Base-by-base conservation (phyloP, 345 rosid genomes). In the Cochlearia excelsa region DNA sequence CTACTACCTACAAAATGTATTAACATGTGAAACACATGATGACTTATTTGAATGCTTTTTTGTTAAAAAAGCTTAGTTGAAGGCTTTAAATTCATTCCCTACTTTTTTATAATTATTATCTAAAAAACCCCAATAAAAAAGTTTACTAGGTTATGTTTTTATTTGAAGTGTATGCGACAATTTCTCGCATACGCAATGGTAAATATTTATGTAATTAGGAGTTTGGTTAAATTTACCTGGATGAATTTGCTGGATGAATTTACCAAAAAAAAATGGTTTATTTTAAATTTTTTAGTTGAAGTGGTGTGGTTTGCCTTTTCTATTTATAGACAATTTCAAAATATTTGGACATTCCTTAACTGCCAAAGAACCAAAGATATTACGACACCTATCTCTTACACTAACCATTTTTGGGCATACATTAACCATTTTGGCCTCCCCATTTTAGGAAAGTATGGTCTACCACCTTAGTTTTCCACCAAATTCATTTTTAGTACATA, bases 301-400 rank as follows among this genome's bases (percentile, higher is more conserved):
- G 23, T 16, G 23, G 23, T 16, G 23, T 33, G 35, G 35, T 33
- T 33, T 33, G 5, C 4, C 35, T 57, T 70, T 70, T 64, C 70
- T 64, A 51, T 64, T 57, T 57, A 7, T 49, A 64, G 75, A 11
- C 27, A 70, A 31, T 38, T 64, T 53, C 56, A 58, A 45, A 29
- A 45, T 11, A n/a, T 31, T 41, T 58, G 75, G 75, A 38, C 65
- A 51, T 70, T 63, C 70, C 61, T 29, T 44, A 57, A 51, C 45
- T 70, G 60, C 33, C 65, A 40, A 63, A 64, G 70, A 64, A 64
- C 76, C 76, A 66, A 53, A 29, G 63, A 55, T 59, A 41, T 54
- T 8, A 4, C 72, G 72, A 72, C 76, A 66, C 72, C 11, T 66
- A 66, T 33, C 56, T 65, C 63, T 7, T 27, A 52, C 51, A 61